These are phyloP conservation scores for Wickerhamia fluorescens DNA, from an alignment of 805 yeast genomes.

Conservation along the genomic window DNA sequence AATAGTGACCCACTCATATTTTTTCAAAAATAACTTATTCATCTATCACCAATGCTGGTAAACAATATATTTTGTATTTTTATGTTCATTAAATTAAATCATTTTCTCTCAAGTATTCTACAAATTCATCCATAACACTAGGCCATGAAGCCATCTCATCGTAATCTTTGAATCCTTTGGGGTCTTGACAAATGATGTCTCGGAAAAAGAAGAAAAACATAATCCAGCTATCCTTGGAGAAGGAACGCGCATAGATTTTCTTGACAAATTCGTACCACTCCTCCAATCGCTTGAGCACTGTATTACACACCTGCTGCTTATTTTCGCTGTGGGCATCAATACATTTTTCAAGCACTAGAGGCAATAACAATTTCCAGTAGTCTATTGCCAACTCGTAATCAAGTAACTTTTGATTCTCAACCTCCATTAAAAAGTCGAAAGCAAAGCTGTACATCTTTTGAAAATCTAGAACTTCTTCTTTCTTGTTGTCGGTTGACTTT, in stretches of 20 bases:
- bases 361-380: slow-evolving; percentile 70
- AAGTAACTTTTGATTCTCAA: slow-evolving; percentile 47
- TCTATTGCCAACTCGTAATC: slow-evolving; percentile 56
- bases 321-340: neutral
- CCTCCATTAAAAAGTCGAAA: slow-evolving; percentile 58
- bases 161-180: slow-evolving; percentile 44
- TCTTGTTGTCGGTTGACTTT: neutral
- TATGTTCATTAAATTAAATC: no score
- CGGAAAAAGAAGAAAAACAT: slow-evolving; percentile 67
- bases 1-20: no score
- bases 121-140: slow-evolving; percentile 73
- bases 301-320: slow-evolving; percentile 13
- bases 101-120: slow-evolving; percentile 44
- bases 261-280: slow-evolving; percentile 56
- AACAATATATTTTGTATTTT: no score
- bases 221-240: slow-evolving; percentile 77
- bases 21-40: no score
- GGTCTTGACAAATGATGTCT: slow-evolving; percentile 42
- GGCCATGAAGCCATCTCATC: slow-evolving; percentile 93
- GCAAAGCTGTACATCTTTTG: slow-evolving; percentile 62
- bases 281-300: slow-evolving; percentile 24
- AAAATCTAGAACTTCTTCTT: slow-evolving; percentile 35
- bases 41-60: no score
- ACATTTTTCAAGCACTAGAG: slow-evolving; percentile 4
- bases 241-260: slow-evolving; percentile 34